A percentile compares a stretch with the other conserved stretches of the same genome.
These are phyloP conservation scores for Pleurotus tuoliensis DNA, from an alignment of 768 basidiomycete species.

Conservation along the genomic window DNA sequence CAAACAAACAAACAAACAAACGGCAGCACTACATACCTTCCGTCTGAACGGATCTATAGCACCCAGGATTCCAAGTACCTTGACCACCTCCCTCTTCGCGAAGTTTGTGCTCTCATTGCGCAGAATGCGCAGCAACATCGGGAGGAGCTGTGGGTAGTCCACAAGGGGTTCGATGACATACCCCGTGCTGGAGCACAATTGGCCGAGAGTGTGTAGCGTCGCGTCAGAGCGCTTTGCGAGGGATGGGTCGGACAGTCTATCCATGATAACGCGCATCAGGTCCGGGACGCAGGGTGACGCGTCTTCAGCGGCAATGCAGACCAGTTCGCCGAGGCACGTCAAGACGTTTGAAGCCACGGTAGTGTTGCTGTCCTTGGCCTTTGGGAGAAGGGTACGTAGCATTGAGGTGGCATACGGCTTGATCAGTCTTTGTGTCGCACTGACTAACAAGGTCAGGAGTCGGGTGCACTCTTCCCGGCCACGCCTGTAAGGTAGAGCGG, in stretches of 20 bases:
- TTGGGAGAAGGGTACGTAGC: constrained; percentile 83
- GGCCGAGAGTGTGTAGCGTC: constrained; percentile 89
- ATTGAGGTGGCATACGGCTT: constrained; percentile 95
- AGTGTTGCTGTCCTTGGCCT: constrained; percentile 81
- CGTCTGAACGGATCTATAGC: constrained; percentile 94
- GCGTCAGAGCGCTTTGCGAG: constrained; percentile 82
- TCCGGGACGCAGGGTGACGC: constrained; percentile 77
- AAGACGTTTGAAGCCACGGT: constrained; percentile 90
- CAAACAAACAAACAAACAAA: not conserved
- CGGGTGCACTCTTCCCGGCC: constrained; percentile 91
- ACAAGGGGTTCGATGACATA: constrained; percentile 90
- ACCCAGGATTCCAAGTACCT: constrained; percentile 93
- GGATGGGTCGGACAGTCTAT: constrained; percentile 89
- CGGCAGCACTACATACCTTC: constrained; percentile 48
- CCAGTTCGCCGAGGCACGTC: constrained; percentile 91
- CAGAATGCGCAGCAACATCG: constrained; percentile 78
- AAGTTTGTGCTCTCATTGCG: constrained; percentile 70
- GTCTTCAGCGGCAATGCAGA: constrained; percentile 92
- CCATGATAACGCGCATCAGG: constrained; percentile 87
- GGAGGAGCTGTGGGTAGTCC: constrained; percentile 89
- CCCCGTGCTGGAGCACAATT: constrained; percentile 92
- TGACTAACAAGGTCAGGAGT: constrained; percentile 83
- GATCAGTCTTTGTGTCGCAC: constrained; percentile 89
- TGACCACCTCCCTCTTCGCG: constrained; percentile 85
- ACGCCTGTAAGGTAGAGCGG: constrained; percentile 40